Evolutionary conservation across 441 rosid species (phyloP).

Genomic region (Eutrema salsugineum): DNA sequence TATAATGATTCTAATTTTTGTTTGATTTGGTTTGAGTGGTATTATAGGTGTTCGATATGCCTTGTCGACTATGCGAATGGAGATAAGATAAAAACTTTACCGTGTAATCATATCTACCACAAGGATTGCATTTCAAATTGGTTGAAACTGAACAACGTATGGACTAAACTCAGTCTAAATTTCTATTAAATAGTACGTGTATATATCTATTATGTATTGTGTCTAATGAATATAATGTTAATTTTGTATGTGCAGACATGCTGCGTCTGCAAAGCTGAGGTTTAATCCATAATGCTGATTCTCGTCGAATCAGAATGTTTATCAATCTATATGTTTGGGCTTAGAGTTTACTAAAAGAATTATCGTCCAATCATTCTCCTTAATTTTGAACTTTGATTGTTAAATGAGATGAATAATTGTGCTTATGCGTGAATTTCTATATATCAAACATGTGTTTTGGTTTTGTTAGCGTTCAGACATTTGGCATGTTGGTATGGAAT

Average conservation of each 20-base stretch:
- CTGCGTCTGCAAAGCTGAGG: slow-evolving; percentile 23
- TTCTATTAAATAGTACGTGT: neutral
- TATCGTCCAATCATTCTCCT: neutral
- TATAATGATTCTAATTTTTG: neutral
- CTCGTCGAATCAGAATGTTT: neutral
- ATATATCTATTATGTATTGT: neutral
- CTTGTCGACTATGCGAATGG: neutral
- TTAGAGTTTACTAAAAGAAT: neutral
- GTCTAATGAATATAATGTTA: neutral
- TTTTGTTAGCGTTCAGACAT: no score
- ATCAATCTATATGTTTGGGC: neutral
- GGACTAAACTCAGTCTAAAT: neutral
- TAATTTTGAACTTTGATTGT: neutral
- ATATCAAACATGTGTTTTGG: no score
- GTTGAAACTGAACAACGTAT: slow-evolving; percentile 7
- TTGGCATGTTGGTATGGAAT: no score
- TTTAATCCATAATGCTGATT: neutral
- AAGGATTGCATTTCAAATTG: slow-evolving; percentile 23
- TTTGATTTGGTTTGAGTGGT: neutral
- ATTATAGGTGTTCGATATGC: slow-evolving; percentile 26
- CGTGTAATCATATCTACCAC: slow-evolving; percentile 25
- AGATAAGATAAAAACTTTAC: slow-evolving; percentile 6
- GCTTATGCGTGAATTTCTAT: no score
- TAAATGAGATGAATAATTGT: neutral
- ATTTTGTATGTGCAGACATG: neutral